phyloP scores from a whole-genome alignment of 805 yeast genomes.

The Wickerhamiella kurtzmanii region DNA sequence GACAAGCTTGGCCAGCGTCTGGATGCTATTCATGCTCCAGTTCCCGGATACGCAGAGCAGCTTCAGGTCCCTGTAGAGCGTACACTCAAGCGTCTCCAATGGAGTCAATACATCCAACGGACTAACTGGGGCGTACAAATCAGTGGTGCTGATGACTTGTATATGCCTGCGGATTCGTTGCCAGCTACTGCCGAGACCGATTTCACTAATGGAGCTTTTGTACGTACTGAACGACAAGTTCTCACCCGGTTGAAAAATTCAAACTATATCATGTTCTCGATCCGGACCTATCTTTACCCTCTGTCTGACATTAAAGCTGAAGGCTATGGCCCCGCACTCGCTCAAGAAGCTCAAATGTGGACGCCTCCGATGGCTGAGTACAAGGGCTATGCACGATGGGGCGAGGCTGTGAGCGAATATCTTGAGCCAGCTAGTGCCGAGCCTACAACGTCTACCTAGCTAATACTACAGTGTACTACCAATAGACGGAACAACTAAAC shows the following conservation, averaged over 20 bases:
- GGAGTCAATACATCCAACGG: constrained; percentile 42
- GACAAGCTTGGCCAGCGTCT: constrained; percentile 39
- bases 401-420: constrained; percentile 12
- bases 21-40: constrained; percentile 54
- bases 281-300: constrained; percentile 45
- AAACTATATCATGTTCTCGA: constrained; percentile 35
- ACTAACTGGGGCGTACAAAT: constrained; percentile 59
- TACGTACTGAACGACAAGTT: constrained; percentile 48
- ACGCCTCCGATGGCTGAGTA: constrained; percentile 14
- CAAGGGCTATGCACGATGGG: constrained; percentile 18
- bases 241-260: constrained; percentile 39
- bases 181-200: constrained; percentile 22
- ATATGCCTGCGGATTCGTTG: constrained; percentile 7
- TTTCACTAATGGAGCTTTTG: constrained; percentile 30
- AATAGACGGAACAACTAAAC: constrained; percentile 96
- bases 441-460: not conserved
- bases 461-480: constrained; percentile 35
- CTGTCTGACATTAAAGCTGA: constrained; percentile 34
- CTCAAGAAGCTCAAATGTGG: constrained; percentile 45
- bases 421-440: constrained; percentile 1
- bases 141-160: constrained; percentile 10
- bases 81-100: constrained; percentile 34
- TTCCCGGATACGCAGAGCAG: constrained; percentile 49
- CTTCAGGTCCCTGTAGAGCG: constrained; percentile 51
- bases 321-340: constrained; percentile 36